These are phyloP conservation scores for Lentinula aciculospora DNA, from an alignment of 768 basidiomycete genomes.

Conservation along the genomic window DNA sequence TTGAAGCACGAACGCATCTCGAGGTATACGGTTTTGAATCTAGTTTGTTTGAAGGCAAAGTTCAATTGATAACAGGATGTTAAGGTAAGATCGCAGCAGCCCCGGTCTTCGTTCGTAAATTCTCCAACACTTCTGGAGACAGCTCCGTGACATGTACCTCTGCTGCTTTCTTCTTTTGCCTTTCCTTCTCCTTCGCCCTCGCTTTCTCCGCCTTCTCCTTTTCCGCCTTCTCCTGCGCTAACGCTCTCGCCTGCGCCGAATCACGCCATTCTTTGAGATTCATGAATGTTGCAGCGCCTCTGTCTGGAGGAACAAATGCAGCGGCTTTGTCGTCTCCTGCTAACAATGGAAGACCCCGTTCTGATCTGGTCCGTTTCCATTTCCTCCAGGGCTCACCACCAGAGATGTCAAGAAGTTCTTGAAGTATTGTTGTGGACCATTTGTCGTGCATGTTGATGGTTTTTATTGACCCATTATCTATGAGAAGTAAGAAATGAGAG, in stretches of 20 bases:
- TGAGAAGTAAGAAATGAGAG: slow-evolving; percentile 16
- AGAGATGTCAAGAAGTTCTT: slow-evolving; percentile 65
- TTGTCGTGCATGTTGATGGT: slow-evolving; percentile 57
- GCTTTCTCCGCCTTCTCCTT: slow-evolving; percentile 78
- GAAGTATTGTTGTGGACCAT: slow-evolving; percentile 61
- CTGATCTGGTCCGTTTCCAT: slow-evolving; percentile 42
- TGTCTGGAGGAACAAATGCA: neutral
- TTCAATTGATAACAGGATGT: neutral
- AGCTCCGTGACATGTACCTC: neutral
- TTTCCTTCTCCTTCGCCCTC: slow-evolving; percentile 79
- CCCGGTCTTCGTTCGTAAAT: neutral
- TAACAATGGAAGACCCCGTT: slow-evolving; percentile 43
- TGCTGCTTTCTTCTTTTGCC: slow-evolving; percentile 79
- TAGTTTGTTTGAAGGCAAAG: neutral
- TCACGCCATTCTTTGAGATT: neutral
- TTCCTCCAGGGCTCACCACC: slow-evolving; percentile 56
- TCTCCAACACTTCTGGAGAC: neutral
- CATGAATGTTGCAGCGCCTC: neutral
- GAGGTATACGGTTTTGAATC: too few species aligned
- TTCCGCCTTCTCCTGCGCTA: neutral
- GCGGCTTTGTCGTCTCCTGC: slow-evolving; percentile 29
- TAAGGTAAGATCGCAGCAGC: slow-evolving; percentile 7
- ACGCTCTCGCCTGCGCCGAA: neutral
- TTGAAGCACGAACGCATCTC: too few species aligned
- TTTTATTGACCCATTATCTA: slow-evolving; percentile 31